Base-by-base conservation (phyloP, 1,284 basidiomycete genomes). In the Ceratobasidium sp. region DNA sequence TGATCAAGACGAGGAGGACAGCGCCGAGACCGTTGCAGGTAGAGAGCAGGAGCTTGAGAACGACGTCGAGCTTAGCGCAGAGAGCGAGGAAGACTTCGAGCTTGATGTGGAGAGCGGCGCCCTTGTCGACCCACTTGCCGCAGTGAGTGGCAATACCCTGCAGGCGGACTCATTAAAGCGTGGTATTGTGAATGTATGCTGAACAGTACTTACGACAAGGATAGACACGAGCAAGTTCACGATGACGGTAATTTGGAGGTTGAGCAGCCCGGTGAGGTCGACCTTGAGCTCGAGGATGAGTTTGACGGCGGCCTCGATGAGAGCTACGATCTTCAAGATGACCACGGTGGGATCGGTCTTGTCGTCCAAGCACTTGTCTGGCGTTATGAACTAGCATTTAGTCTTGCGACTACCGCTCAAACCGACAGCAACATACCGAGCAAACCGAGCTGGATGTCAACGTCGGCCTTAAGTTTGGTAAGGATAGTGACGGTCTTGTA, bases 1-100 rank as follows among this genome's bases (percentile, higher is more conserved):
- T 76, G 51, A 76, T 56, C 33, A 76, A 40, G 6, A 76, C 49
- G 46, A 76, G 51, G 10, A 76, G 49, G 13, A 76, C 26, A 33
- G 73, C 73, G n/a, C 73, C 73, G 23, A 76, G 58, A 39, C 73
- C 73, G 63, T 76, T 76, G 73, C 73, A 76, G 40, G 73, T 67
- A 40, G 63, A 67, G 33, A 76, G 73, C 61, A 76, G 28, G 18
- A 39, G 33, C 51, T 76, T 56, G 49, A 76, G 49, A 23, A 39
- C 73, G 44, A 76, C 73, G 23, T 76, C 73, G 28, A 76, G 73
- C 63, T 51, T 76, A 20, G 53, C 63, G 55, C 61, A 76, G 20
- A 76, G 73, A 18, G 61, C 44, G 4, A 76, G 49, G 73, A 66
- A 66, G 23, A 76, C 61, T 5, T 76, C 58, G 42, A 76, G 12